A percentile compares a stretch with the other conserved stretches of the same genome.
These are phyloP conservation scores for Copromyces sp. DNA, from an alignment of 495 filamentous ascomycete species.

Conservation along the genomic window DNA sequence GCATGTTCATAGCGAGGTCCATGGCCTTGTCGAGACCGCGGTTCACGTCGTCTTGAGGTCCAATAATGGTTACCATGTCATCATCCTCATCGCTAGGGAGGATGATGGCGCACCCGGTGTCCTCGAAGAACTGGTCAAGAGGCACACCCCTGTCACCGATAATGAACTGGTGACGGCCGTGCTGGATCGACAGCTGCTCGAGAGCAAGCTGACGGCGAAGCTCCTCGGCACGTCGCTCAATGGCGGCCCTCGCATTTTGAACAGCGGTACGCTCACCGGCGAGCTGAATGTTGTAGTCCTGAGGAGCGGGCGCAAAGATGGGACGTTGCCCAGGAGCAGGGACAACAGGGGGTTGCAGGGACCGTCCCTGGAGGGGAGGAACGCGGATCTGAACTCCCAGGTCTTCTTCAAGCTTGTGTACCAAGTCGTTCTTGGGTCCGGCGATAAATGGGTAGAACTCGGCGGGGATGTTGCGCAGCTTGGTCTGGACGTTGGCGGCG, in stretches of 20 bases:
- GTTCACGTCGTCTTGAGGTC: conserved; percentile 61
- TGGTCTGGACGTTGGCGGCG: conserved; percentile 65
- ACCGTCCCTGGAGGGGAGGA: conserved; percentile 69
- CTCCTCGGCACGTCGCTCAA: conserved; percentile 65
- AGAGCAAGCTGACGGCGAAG: conserved; percentile 59
- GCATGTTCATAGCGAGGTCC: conserved; percentile 73
- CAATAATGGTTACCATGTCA: conserved; percentile 74
- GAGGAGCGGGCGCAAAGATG: conserved; percentile 53
- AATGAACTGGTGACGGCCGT: conserved; percentile 81
- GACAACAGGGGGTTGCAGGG: conserved; percentile 54
- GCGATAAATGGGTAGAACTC: conserved; percentile 95
- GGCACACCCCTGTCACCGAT: conserved; percentile 69
- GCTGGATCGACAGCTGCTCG: conserved; percentile 63
- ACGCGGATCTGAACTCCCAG: conserved; percentile 63
- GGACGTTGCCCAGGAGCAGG: conserved; percentile 52
- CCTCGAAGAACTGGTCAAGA: conserved; percentile 72
- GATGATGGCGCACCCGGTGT: conserved; percentile 85
- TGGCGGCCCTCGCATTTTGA: conserved; percentile 63
- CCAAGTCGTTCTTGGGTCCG: conserved; percentile 59
- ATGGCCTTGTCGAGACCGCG: conserved; percentile 66
- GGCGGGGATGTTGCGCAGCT: conserved; percentile 70
- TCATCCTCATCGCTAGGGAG: conserved; percentile 65
- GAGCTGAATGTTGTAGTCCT: conserved; percentile 65
- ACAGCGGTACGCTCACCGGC: conserved; percentile 79
- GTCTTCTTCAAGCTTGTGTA: conserved; percentile 54